These are phyloP conservation scores for Exobasidium rhododendri DNA, from an alignment of 1,284 basidiomycete species.

Conservation along the genomic window DNA sequence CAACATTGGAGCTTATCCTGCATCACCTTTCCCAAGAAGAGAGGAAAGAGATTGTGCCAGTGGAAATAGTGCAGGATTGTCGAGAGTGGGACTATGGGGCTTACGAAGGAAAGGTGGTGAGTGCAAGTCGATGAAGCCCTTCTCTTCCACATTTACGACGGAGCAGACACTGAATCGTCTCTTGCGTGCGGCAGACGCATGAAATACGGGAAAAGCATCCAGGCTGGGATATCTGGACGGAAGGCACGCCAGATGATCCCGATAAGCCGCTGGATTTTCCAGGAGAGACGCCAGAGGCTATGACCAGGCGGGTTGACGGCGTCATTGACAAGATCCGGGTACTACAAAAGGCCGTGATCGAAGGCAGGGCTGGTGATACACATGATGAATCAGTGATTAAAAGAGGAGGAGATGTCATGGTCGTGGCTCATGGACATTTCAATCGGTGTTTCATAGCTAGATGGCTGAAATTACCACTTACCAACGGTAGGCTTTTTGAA, in stretches of 20 bases:
- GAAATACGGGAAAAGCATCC: conserved; percentile 37
- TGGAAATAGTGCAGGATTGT: conserved; percentile 38
- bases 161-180: too few relatives aligned
- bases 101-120: conserved; percentile 39
- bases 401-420: conserved; percentile 39
- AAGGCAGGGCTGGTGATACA: conserved; percentile 22
- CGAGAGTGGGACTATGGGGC: conserved; percentile 54
- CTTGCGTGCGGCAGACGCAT: conserved; percentile 31
- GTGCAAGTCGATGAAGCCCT: too few relatives aligned
- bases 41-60: conserved; percentile 23
- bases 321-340: conserved; percentile 41
- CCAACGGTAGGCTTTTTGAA: conserved; percentile 41
- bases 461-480: conserved; percentile 43
- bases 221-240: conserved; percentile 50
- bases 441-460: conserved; percentile 49
- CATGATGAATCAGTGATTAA: conserved; percentile 28
- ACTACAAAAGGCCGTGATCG: conserved; percentile 32
- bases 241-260: conserved; percentile 47
- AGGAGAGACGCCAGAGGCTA: conserved; percentile 45
- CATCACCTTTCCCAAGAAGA: conserved; percentile 28
- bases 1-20: conserved; percentile 44
- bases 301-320: conserved; percentile 43
- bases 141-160: too few relatives aligned
- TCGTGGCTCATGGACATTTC: conserved; percentile 52
- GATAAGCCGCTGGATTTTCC: conserved; percentile 31